Conservation (phyloP, 192 early-diverging fungal species). For the Gaertneriomyces semiglobifer region DNA sequence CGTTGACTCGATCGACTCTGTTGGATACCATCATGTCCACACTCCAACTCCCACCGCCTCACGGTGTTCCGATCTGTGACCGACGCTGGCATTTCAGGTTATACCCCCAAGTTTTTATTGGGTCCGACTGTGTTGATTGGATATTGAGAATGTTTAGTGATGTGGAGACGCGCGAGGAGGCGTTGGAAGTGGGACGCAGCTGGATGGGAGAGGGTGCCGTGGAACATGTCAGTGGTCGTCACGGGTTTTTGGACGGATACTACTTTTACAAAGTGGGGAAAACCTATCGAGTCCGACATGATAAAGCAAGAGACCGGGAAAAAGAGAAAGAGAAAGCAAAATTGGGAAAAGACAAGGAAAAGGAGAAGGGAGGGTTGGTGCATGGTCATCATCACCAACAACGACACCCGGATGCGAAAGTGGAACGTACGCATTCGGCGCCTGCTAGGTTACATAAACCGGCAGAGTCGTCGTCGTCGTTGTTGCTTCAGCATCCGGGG, state of each 20-base stretch:
- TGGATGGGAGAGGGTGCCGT: slow-evolving; percentile 75
- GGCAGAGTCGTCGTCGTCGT: neutral
- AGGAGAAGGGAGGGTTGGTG: no score
- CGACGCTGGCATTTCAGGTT: slow-evolving; percentile 81
- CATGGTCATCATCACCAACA: no score
- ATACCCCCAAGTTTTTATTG: slow-evolving; percentile 71
- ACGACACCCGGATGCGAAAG: neutral
- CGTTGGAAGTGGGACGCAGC: slow-evolving; percentile 72
- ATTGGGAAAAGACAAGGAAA: slow-evolving; percentile 18
- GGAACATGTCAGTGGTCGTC: slow-evolving; percentile 46
- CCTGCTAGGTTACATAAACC: neutral
- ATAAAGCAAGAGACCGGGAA: neutral
- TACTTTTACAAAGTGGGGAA: slow-evolving; percentile 74
- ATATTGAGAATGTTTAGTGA: slow-evolving; percentile 71
- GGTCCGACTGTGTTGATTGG: slow-evolving; percentile 88
- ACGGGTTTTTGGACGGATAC: slow-evolving; percentile 81
- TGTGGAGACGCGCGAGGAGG: slow-evolving; percentile 70
- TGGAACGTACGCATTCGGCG: neutral
- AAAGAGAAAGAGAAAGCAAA: slow-evolving; percentile 13
- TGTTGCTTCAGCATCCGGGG: neutral
- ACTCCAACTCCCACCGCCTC: slow-evolving; percentile 62
- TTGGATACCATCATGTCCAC: slow-evolving; percentile 57
- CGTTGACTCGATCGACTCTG: slow-evolving; percentile 49
- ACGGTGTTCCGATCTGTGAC: slow-evolving; percentile 67
- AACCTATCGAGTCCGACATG: neutral